Percentiles rank a stretch among this genome's conserved stretches.
Conservation (phyloP, 176 grass and related monocot species). For the Neostapfia colusana region DNA sequence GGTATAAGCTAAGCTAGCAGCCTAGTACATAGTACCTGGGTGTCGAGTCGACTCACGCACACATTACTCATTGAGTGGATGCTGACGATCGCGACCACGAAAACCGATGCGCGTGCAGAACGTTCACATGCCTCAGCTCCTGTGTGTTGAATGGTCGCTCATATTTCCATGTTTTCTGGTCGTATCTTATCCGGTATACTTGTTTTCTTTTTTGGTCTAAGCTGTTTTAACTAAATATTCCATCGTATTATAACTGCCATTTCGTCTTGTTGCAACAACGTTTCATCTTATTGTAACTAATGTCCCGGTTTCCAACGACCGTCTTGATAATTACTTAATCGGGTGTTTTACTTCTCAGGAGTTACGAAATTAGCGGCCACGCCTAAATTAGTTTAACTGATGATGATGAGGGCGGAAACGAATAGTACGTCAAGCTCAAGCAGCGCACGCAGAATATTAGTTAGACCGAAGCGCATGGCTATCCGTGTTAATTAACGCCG, state of each 20-base stretch:
- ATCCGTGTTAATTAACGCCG: conserved; percentile 33
- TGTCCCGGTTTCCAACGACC: no score
- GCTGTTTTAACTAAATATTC: no score
- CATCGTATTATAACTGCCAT: no score
- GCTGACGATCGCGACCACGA: not conserved
- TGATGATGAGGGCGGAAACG: not conserved
- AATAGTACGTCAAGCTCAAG: not conserved
- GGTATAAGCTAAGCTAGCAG: conserved; percentile 1
- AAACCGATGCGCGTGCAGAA: not conserved
- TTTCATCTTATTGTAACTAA: no score
- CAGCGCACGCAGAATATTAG: not conserved
- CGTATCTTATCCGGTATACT: no score
- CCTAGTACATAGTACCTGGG: not conserved
- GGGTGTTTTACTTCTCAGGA: no score
- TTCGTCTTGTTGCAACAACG: no score
- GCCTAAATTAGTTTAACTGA: not conserved
- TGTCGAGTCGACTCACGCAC: not conserved
- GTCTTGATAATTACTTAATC: no score
- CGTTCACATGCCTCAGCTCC: not conserved
- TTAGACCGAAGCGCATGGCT: conserved; percentile 10
- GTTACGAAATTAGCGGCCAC: not conserved
- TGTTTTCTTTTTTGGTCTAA: no score
- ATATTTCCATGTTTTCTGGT: no score
- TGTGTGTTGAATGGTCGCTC: not conserved
- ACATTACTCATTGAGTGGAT: conserved; percentile 5